Evolutionary conservation across 148 eudicot species (phyloP), one percentile per base, ranked within the genome.

Genomic region (Camellia granthamiana): DNA sequence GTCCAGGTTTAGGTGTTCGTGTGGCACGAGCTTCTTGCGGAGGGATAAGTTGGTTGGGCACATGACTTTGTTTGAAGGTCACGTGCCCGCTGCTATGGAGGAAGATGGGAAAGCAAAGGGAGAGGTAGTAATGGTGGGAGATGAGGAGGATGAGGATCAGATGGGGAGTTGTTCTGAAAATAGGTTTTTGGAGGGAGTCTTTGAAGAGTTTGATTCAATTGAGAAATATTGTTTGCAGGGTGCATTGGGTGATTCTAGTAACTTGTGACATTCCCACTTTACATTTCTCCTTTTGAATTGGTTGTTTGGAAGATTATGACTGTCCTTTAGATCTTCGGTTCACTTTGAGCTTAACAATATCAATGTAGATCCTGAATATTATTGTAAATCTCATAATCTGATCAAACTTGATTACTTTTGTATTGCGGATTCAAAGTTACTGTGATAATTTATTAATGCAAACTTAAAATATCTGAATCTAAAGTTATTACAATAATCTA

Each of bases 31-130:
- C 4, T 92, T 92, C 62, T 87, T 87, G 15, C 77, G 89, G 15
- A 92, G 89, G 83, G 92, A 87, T 51, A 88, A 92, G 83, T 75
- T 92, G 84, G 89, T 92, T 71, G 90, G 87, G 51, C 96, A 92
- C 64, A 76, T 92, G 83, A 87, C 89, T 3, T 75, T 86, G 82
- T 92, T 90, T 61, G 91, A 92, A 43, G 95, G 93, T n/a, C 96
- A 92, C 64, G 84, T 89, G 90, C 96, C 93, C 0, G 89, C 85
- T 4, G 74, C 87, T 55, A 49, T 70, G 64, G 87, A 46, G 62
- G 87, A 51, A 0, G 82, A 51, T 0, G 80, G 67, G 18, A 80
- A 38, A 2, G 58, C 70, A 19, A 70, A 41, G 15, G 54, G 6
- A 42, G 68, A 21, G 4, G 18, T 76, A 46, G 38, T 43, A 15